phyloP scores from a whole-genome alignment of 495 filamentous ascomycete genomes.

The Penicillium mononematosum region DNA sequence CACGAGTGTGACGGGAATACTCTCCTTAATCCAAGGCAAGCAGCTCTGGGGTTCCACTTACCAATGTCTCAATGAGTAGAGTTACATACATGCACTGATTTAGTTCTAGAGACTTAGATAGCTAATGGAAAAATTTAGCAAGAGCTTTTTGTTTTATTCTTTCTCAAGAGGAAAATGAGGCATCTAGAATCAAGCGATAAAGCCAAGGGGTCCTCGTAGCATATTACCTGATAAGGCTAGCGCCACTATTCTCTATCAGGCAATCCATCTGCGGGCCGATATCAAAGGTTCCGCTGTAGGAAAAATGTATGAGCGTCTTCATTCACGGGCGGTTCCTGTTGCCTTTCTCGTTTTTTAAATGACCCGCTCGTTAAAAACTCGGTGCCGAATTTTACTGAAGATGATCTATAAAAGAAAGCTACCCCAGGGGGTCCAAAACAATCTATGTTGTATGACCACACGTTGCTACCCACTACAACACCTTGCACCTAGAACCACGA shows the following conservation, averaged over 20 bases:
- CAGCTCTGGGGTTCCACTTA: not conserved
- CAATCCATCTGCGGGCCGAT: slow-evolving; percentile 20
- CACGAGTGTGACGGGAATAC: not conserved
- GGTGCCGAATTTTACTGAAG: not conserved
- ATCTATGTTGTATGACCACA: not conserved
- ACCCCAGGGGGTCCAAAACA: not conserved
- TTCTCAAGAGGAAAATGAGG: not conserved
- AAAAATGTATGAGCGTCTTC: not conserved
- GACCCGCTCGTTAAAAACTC: slow-evolving; percentile 10
- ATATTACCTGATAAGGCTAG: slow-evolving; percentile 34
- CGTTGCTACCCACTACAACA: not conserved
- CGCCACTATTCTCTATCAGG: slow-evolving; percentile 19
- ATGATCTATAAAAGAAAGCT: slow-evolving; percentile 19
- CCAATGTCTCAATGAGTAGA: too few species aligned
- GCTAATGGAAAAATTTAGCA: too few species aligned
- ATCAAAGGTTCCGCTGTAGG: slow-evolving; percentile 5
- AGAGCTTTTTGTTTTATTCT: too few species aligned
- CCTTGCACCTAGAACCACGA: not conserved
- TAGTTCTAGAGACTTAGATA: too few species aligned
- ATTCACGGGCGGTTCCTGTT: slow-evolving; percentile 4
- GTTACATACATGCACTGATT: too few species aligned
- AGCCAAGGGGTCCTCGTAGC: slow-evolving; percentile 21
- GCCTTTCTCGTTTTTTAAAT: slow-evolving; percentile 1
- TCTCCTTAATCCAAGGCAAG: not conserved
- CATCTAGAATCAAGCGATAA: not conserved